Evolutionary conservation across 1,284 basidiomycete genomes (phyloP).

Genomic region (Cerioporus squamosus): DNA sequence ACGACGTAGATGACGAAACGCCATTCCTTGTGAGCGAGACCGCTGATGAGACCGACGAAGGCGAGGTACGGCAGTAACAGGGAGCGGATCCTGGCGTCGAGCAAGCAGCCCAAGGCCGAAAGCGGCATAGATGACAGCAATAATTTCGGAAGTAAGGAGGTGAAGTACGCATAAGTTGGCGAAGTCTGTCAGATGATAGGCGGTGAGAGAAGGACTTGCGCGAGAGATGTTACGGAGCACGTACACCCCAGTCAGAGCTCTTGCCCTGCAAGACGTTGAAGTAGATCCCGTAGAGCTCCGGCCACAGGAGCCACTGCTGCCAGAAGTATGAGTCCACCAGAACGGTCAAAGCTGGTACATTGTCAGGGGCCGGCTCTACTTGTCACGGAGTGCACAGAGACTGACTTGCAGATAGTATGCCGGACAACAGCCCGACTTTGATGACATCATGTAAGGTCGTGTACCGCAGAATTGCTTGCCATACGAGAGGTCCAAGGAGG

Average conservation of each 20-base stretch:
- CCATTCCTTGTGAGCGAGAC: conserved; percentile 93
- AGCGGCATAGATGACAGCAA: conserved; percentile 73
- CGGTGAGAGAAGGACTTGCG: background rate
- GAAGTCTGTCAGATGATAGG: conserved; percentile 38
- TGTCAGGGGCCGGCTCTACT: background rate
- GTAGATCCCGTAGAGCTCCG: conserved; percentile 79
- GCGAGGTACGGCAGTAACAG: conserved; percentile 56
- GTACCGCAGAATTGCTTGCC: conserved; percentile 58
- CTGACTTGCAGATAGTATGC: conserved; percentile 63
- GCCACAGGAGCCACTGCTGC: conserved; percentile 78
- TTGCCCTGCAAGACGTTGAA: conserved; percentile 93
- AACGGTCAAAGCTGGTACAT: conserved; percentile 58
- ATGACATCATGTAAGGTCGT: conserved; percentile 52
- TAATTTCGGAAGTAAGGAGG: conserved; percentile 77
- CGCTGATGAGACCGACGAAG: conserved; percentile 75
- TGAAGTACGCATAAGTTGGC: conserved; percentile 76
- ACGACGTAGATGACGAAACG: conserved; percentile 91
- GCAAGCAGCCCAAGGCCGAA: conserved; percentile 51
- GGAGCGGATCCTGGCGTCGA: conserved; percentile 52
- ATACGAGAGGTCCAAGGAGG: conserved; percentile 63
- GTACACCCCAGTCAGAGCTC: conserved; percentile 90
- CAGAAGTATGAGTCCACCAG: conserved; percentile 89
- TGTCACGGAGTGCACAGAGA: background rate
- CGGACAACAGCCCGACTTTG: conserved; percentile 56
- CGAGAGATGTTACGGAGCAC: conserved; percentile 35